Evolutionary conservation across 225 moss, liverwort and hornwort genomes (phyloP), one percentile per base, ranked within the genome.

Genomic region (Straminergon stramineum): DNA sequence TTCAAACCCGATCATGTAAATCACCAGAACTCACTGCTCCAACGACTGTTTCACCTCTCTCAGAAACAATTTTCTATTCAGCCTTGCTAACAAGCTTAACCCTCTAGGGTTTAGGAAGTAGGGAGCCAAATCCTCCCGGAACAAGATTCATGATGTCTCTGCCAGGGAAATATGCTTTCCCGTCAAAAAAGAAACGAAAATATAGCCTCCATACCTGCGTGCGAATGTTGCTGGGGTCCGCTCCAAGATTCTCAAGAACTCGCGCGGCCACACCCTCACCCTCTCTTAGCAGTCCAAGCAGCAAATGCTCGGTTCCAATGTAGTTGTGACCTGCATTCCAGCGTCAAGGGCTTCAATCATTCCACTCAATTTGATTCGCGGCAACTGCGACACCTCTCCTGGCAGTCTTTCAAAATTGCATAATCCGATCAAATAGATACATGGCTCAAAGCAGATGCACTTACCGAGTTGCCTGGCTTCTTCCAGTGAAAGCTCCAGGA

Each of bases 241-340:
- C 97, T 56, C 96, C 97, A 84, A 97, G 95, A 77, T 97, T 97
- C 90, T 97, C 96, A 57, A 97, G 94, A 66, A 97, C 97, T 56
- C 95, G 95, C 5, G 97, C 97, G 31, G 97, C 97, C 62, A 97
- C 98, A 80, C 98, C 98, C 90, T 98, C 98, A 60, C 98, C 98
- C 91, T 98, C 98, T 28, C 97, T 94, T 75, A 98, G 87, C 57
- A 98, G 62, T 19, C 98, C 98, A 58, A 98, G 94, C 48, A 98
- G 97, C 92, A 98, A 90, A 85, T 98, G 98, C 93, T 98, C 97
- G 21, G 96, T 98, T 41, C 98, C 98, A 45, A 98, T 98, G 79
- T 98, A 98, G 65, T 98, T 98, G 87, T 98, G 98, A n/a, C 98
- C 97, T 97, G 88, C 79, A 94, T 21, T 76, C 68, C 57, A 55